phyloP scores from a whole-genome alignment of 2,329 filamentous ascomycete genomes.

The Neurospora sp. region DNA sequence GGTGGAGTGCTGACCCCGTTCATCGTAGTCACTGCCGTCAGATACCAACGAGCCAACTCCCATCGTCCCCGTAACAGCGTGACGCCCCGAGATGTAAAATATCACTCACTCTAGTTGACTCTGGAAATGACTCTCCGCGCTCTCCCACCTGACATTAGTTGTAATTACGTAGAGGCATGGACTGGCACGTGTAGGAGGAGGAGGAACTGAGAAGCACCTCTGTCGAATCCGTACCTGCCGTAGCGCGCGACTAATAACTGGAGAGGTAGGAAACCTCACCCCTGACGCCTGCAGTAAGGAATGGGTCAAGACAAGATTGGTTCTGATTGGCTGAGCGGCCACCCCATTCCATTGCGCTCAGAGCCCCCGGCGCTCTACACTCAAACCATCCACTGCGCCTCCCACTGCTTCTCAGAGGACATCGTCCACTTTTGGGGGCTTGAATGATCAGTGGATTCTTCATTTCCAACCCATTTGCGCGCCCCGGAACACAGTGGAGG shows the following conservation, averaged over 20 bases:
- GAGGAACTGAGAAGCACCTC: background rate
- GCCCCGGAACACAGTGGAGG: background rate
- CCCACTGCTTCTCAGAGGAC: background rate
- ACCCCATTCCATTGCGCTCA: background rate
- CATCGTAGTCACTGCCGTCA: background rate
- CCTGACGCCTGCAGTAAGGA: background rate
- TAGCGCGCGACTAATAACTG: constrained; percentile 18
- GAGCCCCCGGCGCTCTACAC: background rate
- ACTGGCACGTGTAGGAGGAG: background rate
- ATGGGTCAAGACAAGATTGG: background rate
- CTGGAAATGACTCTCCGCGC: background rate
- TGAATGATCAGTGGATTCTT: background rate
- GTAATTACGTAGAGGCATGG: background rate
- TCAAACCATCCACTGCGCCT: background rate
- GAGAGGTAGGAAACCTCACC: constrained; percentile 11
- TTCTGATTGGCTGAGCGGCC: background rate
- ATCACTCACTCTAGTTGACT: background rate
- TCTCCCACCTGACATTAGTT: background rate
- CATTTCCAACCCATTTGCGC: background rate
- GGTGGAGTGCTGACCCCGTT: background rate
- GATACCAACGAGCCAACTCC: background rate
- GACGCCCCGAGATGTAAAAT: background rate
- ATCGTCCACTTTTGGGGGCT: background rate
- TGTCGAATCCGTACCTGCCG: constrained; percentile 11
- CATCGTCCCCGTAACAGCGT: background rate